Percentiles rank a stretch among this genome's conserved stretches.
phyloP scores from a whole-genome alignment of 257 asterid species.

The Marsdenia floribunda region DNA sequence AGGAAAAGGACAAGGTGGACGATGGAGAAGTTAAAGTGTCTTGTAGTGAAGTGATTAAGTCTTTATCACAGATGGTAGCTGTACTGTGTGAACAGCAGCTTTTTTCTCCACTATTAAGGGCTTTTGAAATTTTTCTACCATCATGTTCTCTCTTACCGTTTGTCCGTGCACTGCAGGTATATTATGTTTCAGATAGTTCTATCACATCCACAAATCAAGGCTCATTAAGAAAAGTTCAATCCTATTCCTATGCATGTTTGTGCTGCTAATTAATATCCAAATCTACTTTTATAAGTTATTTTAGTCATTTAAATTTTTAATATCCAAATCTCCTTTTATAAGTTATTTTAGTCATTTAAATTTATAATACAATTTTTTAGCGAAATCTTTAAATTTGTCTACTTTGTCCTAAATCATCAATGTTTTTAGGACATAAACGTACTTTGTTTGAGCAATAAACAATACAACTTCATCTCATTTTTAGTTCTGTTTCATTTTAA shows the following conservation, averaged over 20 bases:
- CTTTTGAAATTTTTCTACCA: conserved; percentile 98
- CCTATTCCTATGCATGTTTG: neutral
- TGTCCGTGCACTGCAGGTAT: conserved; percentile 95
- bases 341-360: neutral
- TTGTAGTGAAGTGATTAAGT: conserved; percentile 51
- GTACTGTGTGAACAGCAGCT: conserved; percentile 88
- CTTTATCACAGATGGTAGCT: conserved; percentile 83
- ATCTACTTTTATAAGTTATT: neutral
- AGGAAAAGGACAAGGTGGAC: conserved; percentile 36
- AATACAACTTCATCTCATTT: neutral
- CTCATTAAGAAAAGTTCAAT: neutral
- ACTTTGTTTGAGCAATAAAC: neutral
- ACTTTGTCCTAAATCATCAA: too few species aligned
- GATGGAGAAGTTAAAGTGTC: conserved; percentile 40
- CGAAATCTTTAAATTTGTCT: too few species aligned
- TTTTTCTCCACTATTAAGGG: conserved; percentile 86
- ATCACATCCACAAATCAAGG: neutral
- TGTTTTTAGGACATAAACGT: too few species aligned
- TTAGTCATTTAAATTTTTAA: neutral
- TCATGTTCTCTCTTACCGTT: conserved; percentile 92
- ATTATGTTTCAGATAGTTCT: conserved; percentile 16
- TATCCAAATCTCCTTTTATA: neutral
- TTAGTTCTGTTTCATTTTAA: neutral
- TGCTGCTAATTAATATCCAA: neutral
- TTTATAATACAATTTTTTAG: too few species aligned